Evolutionary conservation across 1,284 basidiomycete species (phyloP).

Genomic region (Rhodotorula sp.): DNA sequence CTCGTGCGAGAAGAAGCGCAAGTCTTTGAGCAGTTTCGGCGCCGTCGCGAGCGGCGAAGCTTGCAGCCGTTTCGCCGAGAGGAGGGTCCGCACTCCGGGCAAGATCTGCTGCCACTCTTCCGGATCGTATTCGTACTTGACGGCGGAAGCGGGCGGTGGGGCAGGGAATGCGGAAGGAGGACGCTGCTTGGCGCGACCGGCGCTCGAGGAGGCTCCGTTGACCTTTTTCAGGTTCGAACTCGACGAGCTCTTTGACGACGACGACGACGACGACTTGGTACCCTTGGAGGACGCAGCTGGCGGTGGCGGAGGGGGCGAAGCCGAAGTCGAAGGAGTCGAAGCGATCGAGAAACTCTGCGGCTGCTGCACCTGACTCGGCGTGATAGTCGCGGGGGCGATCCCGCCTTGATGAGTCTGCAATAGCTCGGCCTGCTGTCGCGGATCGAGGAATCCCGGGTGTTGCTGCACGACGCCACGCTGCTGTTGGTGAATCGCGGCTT

Average conservation of each 20-base stretch:
- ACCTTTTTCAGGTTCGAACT: not conserved
- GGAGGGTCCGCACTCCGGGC: slow-evolving; percentile 9
- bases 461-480: slow-evolving; percentile 4
- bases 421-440: not conserved
- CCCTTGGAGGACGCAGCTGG: not conserved
- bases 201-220: not conserved
- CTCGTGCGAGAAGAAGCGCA: slow-evolving; percentile 14
- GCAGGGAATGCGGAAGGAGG: not conserved
- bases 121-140: not conserved
- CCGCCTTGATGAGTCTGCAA: not conserved
- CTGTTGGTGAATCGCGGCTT: slow-evolving; percentile 3
- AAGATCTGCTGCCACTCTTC: slow-evolving; percentile 5
- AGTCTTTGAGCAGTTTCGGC: slow-evolving; percentile 6
- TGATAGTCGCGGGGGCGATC: slow-evolving; percentile 8
- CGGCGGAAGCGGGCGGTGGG: not conserved
- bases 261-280: not conserved
- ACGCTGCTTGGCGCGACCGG: not conserved
- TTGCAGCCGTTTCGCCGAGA: slow-evolving; percentile 6
- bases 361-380: slow-evolving; percentile 3
- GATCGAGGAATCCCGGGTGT: not conserved
- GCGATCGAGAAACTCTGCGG: not conserved
- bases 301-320: not conserved
- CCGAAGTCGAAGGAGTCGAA: not conserved
- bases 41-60: slow-evolving; percentile 16
- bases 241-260: not conserved